Evolutionary conservation across 1,284 basidiomycete genomes (phyloP), one percentile per base, ranked within the genome.

Genomic region (Sanghuangporus weigelae): DNA sequence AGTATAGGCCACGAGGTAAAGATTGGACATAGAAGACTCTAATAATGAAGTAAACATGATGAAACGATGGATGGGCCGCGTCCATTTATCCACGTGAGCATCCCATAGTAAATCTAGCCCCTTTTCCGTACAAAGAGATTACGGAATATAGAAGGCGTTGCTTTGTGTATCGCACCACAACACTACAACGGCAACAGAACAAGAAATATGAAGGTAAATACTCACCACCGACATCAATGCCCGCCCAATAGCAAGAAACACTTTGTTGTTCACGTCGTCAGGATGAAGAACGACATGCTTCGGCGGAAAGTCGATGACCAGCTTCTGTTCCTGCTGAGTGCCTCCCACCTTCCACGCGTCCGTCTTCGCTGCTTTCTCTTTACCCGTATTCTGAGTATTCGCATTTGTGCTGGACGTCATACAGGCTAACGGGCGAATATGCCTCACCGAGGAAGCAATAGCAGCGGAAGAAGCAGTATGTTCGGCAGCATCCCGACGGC

Each of bases 181-280:
- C n/a, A 39, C 23, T n/a, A 14, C 11, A 10, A 42, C 19, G 54
- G 21, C 23, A 36, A 42, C 49, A 60, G 26, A 46, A 50, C 16
- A 57, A 56, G 48, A 16, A 26, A 56, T 19, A n/a, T 19, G n/a
- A 57, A 46, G 21, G 49, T 39, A 49, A 60, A 58, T 12, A 84
- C 87, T 71, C 69, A 89, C 88, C 62, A 90, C 85, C 48, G 87
- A 85, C 70, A 89, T 79, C 68, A 90, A 85, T 38, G 87, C 81
- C 39, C 86, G 83, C 40, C 82, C 87, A 67, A 90, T 84, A 50
- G 88, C 87, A 58, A 85, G 77, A 67, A 90, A 85, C 62, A 88
- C 84, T 72, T 86, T 89, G 72, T 79, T 87, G 62, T 71, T 78
- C 19, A 84, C 83, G 74, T 91, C 89, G 65, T 90, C 89, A 2